Conservation (phyloP, 2,329 filamentous ascomycete species). For the Colletotrichum plurivorum region DNA sequence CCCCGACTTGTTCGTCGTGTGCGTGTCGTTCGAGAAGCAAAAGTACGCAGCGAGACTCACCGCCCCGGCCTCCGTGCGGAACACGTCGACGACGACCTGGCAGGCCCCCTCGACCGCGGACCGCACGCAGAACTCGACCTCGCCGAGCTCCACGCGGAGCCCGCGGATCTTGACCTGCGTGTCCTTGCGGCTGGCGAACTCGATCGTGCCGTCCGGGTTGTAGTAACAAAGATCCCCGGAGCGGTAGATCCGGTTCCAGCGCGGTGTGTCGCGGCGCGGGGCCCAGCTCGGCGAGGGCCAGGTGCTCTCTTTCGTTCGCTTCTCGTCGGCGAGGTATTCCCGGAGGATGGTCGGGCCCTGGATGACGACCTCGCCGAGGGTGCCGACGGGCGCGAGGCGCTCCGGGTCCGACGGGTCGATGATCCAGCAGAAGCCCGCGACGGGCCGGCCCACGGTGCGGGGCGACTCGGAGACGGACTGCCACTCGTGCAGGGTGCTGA, state of each 20-base stretch:
- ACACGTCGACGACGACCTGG: constrained; percentile 3
- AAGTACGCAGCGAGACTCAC: constrained; percentile 24
- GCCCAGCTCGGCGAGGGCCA: not conserved
- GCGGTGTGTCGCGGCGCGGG: not conserved
- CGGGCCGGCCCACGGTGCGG: not conserved
- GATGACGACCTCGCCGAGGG: constrained; percentile 22
- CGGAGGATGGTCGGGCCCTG: constrained; percentile 3
- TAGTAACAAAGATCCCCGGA: constrained; percentile 21
- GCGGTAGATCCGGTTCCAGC: constrained; percentile 21
- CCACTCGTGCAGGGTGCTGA: not conserved
- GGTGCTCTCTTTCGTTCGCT: not conserved
- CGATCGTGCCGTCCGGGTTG: constrained; percentile 13
- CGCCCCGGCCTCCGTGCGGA: constrained; percentile 3
- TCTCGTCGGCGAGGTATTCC: constrained; percentile 6
- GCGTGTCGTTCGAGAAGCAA: constrained; percentile 15
- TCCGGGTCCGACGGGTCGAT: constrained; percentile 41
- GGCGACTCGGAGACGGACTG: not conserved
- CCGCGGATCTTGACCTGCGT: constrained; percentile 40
- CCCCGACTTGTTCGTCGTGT: not conserved
- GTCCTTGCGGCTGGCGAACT: constrained; percentile 38
- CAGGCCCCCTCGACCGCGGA: not conserved
- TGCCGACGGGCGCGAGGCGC: not conserved
- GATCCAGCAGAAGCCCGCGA: constrained; percentile 41
- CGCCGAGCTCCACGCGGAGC: constrained; percentile 15
- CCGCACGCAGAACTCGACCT: constrained; percentile 21